A percentile compares a stretch with the other conserved stretches of the same genome.
These are phyloP conservation scores for Torulaspora indica DNA, from an alignment of 805 yeast species.

Conservation along the genomic window DNA sequence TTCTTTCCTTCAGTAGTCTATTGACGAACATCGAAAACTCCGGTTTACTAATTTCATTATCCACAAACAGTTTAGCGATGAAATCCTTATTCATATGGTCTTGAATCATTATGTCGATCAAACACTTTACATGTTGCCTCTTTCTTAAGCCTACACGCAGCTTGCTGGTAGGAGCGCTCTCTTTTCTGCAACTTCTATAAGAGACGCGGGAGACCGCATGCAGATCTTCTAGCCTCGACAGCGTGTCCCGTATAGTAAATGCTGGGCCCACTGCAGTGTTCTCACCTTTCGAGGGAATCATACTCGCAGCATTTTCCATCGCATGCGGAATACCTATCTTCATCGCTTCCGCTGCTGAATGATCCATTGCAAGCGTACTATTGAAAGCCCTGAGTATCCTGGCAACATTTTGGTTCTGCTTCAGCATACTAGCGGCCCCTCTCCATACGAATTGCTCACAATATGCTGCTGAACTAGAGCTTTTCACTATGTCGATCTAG, in stretches of 20 bases:
- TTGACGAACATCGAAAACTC: conserved; percentile 17
- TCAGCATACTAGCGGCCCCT: conserved; percentile 5
- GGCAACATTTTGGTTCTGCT: conserved; percentile 5
- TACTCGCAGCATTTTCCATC: background rate
- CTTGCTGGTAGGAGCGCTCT: background rate
- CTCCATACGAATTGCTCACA: background rate
- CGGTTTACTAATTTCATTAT: conserved; percentile 7
- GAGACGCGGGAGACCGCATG: background rate
- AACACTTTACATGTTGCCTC: conserved; percentile 10
- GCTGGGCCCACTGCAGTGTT: background rate
- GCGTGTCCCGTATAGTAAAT: conserved; percentile 3
- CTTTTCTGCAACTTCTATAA: background rate
- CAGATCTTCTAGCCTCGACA: background rate
- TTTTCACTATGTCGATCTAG: background rate
- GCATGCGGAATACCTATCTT: background rate
- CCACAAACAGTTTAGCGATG: conserved; percentile 9
- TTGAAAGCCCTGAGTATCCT: conserved; percentile 11
- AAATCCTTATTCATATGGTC: conserved; percentile 8
- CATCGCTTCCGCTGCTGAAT: conserved; percentile 6
- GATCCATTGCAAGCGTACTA: conserved; percentile 14
- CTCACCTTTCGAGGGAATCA: background rate
- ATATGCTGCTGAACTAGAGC: background rate
- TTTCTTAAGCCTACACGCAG: conserved; percentile 10
- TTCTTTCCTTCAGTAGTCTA: conserved; percentile 9
- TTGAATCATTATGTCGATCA: conserved; percentile 14